Evolutionary conservation across 1,139 yeast species (phyloP).

Genomic region (Yamadazyma membranifaciens): DNA sequence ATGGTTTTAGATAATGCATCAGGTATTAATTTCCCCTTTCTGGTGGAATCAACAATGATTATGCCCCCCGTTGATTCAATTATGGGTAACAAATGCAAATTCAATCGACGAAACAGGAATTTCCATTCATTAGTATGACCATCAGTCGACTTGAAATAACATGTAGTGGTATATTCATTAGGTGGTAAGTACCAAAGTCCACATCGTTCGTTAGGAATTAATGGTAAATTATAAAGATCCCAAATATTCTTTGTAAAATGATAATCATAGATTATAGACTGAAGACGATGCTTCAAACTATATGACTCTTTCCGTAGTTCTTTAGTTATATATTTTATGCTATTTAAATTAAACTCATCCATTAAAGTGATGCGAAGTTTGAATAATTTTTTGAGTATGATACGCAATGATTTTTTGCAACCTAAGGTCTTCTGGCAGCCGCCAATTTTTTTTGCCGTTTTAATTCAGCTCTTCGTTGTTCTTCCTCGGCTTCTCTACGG

Average conservation of each 20-base stretch:
- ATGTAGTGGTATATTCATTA: slow-evolving; percentile 35
- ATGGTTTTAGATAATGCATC: slow-evolving; percentile 84
- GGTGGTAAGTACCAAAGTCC: slow-evolving; percentile 82
- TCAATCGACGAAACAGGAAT: slow-evolving; percentile 70
- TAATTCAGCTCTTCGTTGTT: slow-evolving; percentile 43
- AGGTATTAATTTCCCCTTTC: slow-evolving; percentile 81
- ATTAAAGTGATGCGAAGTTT: slow-evolving; percentile 2
- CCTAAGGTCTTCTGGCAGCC: no score
- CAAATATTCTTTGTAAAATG: slow-evolving; percentile 23
- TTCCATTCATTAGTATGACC: slow-evolving; percentile 84
- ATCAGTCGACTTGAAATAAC: slow-evolving; percentile 87
- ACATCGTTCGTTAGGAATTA: slow-evolving; percentile 79
- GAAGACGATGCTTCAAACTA: slow-evolving; percentile 61
- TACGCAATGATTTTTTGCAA: no score
- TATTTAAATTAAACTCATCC: slow-evolving; percentile 8
- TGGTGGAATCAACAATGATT: slow-evolving; percentile 77
- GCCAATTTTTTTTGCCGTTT: slow-evolving; percentile 23
- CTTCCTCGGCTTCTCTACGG: slow-evolving; percentile 56
- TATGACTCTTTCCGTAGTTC: slow-evolving; percentile 52
- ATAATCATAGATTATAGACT: slow-evolving; percentile 65
- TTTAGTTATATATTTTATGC: slow-evolving; percentile 28
- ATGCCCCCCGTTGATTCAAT: slow-evolving; percentile 45
- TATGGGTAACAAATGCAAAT: slow-evolving; percentile 62
- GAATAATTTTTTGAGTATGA: background rate
- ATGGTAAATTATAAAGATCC: slow-evolving; percentile 27